These are phyloP conservation scores for Perkinsus olseni DNA, from an alignment of 169 alveolate species.

Conservation along the genomic window DNA sequence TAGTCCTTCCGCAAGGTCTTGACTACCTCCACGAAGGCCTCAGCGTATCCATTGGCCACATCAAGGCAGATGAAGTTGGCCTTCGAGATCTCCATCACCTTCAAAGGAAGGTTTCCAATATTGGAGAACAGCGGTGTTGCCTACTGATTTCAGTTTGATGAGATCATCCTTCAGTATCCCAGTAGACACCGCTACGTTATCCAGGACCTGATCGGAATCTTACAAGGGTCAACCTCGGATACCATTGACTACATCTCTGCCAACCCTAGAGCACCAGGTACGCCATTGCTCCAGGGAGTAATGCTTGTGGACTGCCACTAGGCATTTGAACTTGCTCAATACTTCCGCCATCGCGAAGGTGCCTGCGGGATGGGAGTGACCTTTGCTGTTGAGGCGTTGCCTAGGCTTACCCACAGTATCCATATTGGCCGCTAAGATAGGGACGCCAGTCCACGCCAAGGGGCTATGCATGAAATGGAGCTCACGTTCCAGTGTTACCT, in stretches of 20 bases:
- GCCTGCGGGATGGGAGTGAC: background rate
- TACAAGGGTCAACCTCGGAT: background rate
- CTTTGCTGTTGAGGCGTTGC: background rate
- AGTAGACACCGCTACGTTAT: background rate
- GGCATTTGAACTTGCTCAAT: background rate
- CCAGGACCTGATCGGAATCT: background rate
- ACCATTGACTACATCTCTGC: background rate
- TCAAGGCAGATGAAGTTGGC: constrained; percentile 29
- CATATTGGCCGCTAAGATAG: constrained; percentile 34
- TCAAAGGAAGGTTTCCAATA: background rate
- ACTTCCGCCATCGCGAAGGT: constrained; percentile 25
- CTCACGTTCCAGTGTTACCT: constrained; percentile 28
- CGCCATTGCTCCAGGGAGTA: constrained; percentile 30
- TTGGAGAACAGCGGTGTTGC: background rate
- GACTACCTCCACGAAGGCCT: constrained; percentile 11
- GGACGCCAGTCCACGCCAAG: constrained; percentile 15
- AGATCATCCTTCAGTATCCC: constrained; percentile 12
- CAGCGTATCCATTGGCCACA: constrained; percentile 39
- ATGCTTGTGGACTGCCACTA: constrained; percentile 36
- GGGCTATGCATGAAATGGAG: constrained; percentile 21
- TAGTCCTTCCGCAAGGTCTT: background rate
- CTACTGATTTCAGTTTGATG: constrained; percentile 16
- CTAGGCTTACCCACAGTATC: background rate
- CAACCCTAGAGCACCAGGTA: background rate
- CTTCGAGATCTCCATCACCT: background rate